Conservation (phyloP, 78 protist species). For the Dictyostelium purpureum region DNA sequence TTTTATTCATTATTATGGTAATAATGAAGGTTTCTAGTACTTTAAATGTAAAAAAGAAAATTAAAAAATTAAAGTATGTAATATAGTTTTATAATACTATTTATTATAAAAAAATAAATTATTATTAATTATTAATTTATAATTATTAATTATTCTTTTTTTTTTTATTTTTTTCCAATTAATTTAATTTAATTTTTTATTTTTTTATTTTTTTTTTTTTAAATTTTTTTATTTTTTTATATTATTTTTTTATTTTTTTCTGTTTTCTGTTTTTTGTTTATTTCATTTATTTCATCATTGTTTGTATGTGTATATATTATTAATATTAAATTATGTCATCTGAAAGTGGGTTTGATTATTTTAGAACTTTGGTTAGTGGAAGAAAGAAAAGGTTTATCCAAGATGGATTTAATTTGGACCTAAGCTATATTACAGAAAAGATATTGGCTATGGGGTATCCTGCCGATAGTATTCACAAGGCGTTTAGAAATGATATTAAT, state of each 20-base stretch:
- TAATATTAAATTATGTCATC: background rate
- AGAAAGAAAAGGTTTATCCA: slow-evolving; percentile 55
- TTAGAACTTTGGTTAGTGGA: slow-evolving; percentile 68
- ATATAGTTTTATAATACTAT: too few relatives aligned
- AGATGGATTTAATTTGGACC: slow-evolving; percentile 65
- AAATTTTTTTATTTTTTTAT: background rate
- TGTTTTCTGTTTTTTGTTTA: background rate
- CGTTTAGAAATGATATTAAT: slow-evolving; percentile 55
- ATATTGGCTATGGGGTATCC: slow-evolving; percentile 71
- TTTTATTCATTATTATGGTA: too few relatives aligned
- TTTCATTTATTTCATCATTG: too few relatives aligned
- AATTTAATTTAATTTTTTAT: background rate
- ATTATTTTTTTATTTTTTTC: background rate
- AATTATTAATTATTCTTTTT: too few relatives aligned
- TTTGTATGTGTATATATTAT: too few relatives aligned
- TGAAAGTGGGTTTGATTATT: slow-evolving; percentile 40
- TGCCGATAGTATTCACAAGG: slow-evolving; percentile 46
- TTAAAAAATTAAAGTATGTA: too few relatives aligned
- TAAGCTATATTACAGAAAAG: slow-evolving; percentile 52
- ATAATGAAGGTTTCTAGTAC: too few relatives aligned
- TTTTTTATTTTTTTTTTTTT: background rate
- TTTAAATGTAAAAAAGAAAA: background rate
- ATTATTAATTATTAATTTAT: too few relatives aligned
- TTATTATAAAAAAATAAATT: too few relatives aligned
- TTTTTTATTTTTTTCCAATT: too few relatives aligned